Conservation (phyloP, 306 rosid species). For the Rosa multiflora region DNA sequence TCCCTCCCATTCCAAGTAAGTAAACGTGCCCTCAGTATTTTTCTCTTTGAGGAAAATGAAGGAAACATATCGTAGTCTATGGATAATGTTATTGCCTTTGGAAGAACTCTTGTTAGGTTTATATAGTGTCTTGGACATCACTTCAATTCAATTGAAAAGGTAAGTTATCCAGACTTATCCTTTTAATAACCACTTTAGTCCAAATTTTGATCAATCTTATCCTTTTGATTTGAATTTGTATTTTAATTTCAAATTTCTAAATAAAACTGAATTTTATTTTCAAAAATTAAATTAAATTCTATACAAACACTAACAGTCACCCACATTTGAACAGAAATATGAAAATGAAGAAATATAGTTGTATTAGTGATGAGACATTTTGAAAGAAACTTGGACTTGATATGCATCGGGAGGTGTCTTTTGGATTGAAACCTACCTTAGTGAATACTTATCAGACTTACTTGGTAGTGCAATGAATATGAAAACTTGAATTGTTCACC, state of each 20-base stretch:
- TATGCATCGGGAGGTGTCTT: background rate
- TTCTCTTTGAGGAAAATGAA: too few relatives aligned
- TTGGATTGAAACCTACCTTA: conserved; percentile 2
- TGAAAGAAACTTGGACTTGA: background rate
- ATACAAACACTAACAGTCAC: background rate
- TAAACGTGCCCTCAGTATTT: too few relatives aligned
- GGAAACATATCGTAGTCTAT: too few relatives aligned
- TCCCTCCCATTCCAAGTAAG: too few relatives aligned
- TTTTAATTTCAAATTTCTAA: too few relatives aligned
- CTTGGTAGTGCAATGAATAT: background rate
- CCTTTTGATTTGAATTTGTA: background rate
- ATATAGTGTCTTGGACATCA: too few relatives aligned
- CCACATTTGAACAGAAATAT: background rate
- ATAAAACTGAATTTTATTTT: too few relatives aligned
- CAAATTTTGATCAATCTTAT: background rate
- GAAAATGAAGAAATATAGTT: too few relatives aligned
- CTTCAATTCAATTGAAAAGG: too few relatives aligned
- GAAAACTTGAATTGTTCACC: background rate
- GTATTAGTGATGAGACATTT: background rate
- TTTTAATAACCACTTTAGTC: background rate
- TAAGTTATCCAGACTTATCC: too few relatives aligned
- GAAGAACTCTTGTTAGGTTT: background rate
- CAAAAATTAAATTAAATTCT: too few relatives aligned
- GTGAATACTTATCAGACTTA: background rate
- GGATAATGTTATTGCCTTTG: too few relatives aligned